Conservation (phyloP, 768 basidiomycete species). For the Agaricus sinodeliciosus region DNA sequence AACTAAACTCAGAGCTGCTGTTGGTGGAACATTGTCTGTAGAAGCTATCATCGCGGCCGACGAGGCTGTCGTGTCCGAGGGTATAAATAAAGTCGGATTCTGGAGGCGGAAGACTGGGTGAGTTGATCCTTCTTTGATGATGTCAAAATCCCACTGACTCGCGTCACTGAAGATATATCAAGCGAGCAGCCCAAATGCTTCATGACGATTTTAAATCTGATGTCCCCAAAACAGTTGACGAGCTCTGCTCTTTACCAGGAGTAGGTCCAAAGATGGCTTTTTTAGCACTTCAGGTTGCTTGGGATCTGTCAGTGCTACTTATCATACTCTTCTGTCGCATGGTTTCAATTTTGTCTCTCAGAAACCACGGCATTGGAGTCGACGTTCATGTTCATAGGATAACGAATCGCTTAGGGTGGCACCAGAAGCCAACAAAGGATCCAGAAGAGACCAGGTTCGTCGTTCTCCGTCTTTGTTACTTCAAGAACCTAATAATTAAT, state of each 20-base stretch:
- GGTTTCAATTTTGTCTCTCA: conserved; percentile 21
- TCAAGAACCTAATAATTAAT: background rate
- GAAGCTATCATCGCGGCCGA: conserved; percentile 62
- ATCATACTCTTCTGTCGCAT: background rate
- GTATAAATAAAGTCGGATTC: conserved; percentile 88
- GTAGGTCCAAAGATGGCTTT: conserved; percentile 98
- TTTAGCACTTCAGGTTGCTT: conserved; percentile 74
- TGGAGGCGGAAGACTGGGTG: conserved; percentile 85
- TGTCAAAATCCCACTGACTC: background rate
- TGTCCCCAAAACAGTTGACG: conserved; percentile 84
- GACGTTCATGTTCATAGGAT: conserved; percentile 96
- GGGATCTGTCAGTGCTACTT: conserved; percentile 63
- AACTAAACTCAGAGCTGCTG: conserved; percentile 55
- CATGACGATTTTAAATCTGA: conserved; percentile 73
- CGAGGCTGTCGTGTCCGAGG: conserved; percentile 54
- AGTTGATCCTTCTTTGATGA: conserved; percentile 18
- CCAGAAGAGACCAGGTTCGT: conserved; percentile 82
- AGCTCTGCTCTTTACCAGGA: conserved; percentile 80
- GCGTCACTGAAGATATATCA: conserved; percentile 52
- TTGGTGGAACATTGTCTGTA: conserved; percentile 78
- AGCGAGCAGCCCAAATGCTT: conserved; percentile 63
- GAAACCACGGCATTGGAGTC: conserved; percentile 88
- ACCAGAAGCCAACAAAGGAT: conserved; percentile 72
- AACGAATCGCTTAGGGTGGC: conserved; percentile 91
- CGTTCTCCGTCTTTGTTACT: background rate